These are phyloP conservation scores for Letharia columbiana DNA, from an alignment of 495 filamentous ascomycete genomes.

Conservation along the genomic window DNA sequence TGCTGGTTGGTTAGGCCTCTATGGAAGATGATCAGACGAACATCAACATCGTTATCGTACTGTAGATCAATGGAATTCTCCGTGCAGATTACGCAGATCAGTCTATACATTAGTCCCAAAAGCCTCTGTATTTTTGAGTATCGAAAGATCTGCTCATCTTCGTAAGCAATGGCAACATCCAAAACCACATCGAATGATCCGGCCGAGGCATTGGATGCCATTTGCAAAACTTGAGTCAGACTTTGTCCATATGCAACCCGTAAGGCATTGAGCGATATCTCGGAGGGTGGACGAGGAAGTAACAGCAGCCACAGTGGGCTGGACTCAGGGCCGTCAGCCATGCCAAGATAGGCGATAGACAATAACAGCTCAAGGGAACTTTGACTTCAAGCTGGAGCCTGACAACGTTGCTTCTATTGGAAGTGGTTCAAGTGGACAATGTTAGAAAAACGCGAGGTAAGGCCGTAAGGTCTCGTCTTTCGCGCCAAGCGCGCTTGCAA, in stretches of 20 bases:
- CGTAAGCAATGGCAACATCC: slow-evolving; percentile 37
- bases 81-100: slow-evolving; percentile 60
- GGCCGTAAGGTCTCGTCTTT: background rate
- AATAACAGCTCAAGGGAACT: background rate
- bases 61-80: slow-evolving; percentile 53
- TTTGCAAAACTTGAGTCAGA: slow-evolving; percentile 31
- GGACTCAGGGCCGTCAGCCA: background rate
- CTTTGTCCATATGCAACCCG: slow-evolving; percentile 36
- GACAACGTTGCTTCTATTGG: background rate
- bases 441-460: background rate
- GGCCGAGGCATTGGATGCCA: slow-evolving; percentile 30
- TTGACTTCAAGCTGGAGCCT: background rate
- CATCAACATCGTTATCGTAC: slow-evolving; percentile 65
- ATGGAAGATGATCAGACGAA: slow-evolving; percentile 63
- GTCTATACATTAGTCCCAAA: slow-evolving; percentile 67
- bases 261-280: slow-evolving; percentile 33
- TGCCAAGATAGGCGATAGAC: background rate
- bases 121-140: slow-evolving; percentile 53
- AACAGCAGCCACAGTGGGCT: slow-evolving; percentile 33
- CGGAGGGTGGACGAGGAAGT: slow-evolving; percentile 39
- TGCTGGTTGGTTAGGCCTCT: slow-evolving; percentile 38
- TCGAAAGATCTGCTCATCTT: slow-evolving; percentile 3
- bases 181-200: slow-evolving; percentile 29
- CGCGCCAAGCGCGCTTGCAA: slow-evolving; percentile 5
- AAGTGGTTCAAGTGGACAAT: background rate